Evolutionary conservation across 371 early-diverging fungal genomes (phyloP).

Genomic region (Mucor sp.): DNA sequence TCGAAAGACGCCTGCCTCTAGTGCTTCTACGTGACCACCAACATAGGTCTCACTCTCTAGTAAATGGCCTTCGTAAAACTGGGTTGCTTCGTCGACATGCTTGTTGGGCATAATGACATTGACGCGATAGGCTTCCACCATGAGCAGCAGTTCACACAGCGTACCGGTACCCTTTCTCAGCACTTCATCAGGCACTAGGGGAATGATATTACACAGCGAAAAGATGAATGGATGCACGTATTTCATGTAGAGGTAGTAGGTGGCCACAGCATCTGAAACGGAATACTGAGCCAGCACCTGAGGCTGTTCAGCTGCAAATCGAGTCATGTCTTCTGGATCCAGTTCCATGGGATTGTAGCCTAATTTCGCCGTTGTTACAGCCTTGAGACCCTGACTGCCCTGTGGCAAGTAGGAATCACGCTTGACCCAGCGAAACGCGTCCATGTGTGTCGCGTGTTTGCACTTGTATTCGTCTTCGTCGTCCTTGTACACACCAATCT

Average conservation of each 20-base stretch:
- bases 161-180: slow-evolving; percentile 98
- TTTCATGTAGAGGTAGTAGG: slow-evolving; percentile 99
- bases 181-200: slow-evolving; percentile 96
- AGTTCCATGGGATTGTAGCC: slow-evolving; percentile 99
- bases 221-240: slow-evolving; percentile 99
- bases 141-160: slow-evolving; percentile 97
- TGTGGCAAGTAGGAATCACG: slow-evolving; percentile 99
- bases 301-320: slow-evolving; percentile 93
- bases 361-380: slow-evolving; percentile 96
- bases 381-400: slow-evolving; percentile 97
- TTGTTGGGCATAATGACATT: slow-evolving; percentile 98
- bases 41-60: slow-evolving; percentile 98
- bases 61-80: slow-evolving; percentile 90
- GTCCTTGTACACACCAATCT: slow-evolving; percentile 86
- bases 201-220: slow-evolving; percentile 99
- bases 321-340: slow-evolving; percentile 99
- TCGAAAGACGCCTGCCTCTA: slow-evolving; percentile 98
- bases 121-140: slow-evolving; percentile 96
- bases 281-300: slow-evolving; percentile 98
- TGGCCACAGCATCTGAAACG: slow-evolving; percentile 99
- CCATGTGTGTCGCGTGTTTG: slow-evolving; percentile 96
- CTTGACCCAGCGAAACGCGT: slow-evolving; percentile 99
- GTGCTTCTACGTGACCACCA: slow-evolving; percentile 99
- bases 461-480: slow-evolving; percentile 88
- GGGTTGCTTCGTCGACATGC: slow-evolving; percentile 74